Conservation (phyloP, 2,329 filamentous ascomycete genomes). For the Apiospora phragmitis region DNA sequence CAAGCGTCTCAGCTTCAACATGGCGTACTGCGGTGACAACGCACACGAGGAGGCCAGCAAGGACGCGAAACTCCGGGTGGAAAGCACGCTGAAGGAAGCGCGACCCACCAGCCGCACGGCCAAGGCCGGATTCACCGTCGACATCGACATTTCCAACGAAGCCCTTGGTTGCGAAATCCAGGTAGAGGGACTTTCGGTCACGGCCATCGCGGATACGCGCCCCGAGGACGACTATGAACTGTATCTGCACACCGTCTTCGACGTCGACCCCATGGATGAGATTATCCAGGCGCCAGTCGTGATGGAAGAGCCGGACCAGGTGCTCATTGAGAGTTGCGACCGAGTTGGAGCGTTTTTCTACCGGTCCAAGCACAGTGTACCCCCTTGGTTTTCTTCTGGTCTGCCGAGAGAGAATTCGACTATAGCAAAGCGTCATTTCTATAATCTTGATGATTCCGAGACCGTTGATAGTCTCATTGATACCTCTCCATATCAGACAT, state of each 20-base stretch:
- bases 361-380: neutral
- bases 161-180: slow-evolving; percentile 26
- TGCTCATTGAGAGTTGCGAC: slow-evolving; percentile 37
- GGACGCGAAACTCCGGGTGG: slow-evolving; percentile 33
- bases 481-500: slow-evolving; percentile 31
- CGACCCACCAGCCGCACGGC: slow-evolving; percentile 22
- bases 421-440: neutral
- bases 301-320: slow-evolving; percentile 16
- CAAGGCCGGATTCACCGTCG: slow-evolving; percentile 29
- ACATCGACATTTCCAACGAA: slow-evolving; percentile 31
- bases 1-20: slow-evolving; percentile 37
- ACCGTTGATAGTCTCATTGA: slow-evolving; percentile 32
- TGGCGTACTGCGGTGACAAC: slow-evolving; percentile 26
- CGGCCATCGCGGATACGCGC: slow-evolving; percentile 26
- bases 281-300: slow-evolving; percentile 27
- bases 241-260: slow-evolving; percentile 33
- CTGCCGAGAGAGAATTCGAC: neutral
- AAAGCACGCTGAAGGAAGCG: slow-evolving; percentile 26
- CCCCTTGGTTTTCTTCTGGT: too few species aligned
- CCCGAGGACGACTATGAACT: slow-evolving; percentile 31
- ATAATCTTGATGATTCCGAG: neutral
- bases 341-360: slow-evolving; percentile 36
- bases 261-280: slow-evolving; percentile 42
- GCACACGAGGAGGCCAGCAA: slow-evolving; percentile 7
- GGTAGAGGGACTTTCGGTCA: slow-evolving; percentile 29